A percentile compares a stretch with the other conserved stretches of the same genome.
Evolutionary conservation across 2,329 filamentous ascomycete genomes (phyloP).

Genomic region (Hirsutella rhossiliensis): DNA sequence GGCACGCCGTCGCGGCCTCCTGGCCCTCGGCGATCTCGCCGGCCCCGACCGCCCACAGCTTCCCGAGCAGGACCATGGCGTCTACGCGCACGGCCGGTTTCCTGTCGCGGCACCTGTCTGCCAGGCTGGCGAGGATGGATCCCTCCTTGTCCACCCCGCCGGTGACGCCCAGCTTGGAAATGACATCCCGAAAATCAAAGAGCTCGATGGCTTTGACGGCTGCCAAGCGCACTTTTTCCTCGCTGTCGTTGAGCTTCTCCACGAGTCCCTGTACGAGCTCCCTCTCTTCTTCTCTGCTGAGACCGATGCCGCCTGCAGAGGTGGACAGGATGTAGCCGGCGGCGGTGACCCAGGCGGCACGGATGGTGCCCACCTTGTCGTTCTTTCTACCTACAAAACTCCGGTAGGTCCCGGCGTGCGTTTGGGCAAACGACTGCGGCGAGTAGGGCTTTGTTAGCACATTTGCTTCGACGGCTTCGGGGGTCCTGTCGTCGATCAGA

Average conservation of each 20-base stretch:
- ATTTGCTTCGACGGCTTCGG: constrained; percentile 36
- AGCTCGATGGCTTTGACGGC: constrained; percentile 75
- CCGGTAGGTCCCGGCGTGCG: constrained; percentile 67
- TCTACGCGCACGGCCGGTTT: constrained; percentile 71
- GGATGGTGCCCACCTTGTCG: constrained; percentile 74
- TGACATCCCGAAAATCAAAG: constrained; percentile 69
- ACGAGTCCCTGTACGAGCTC: constrained; percentile 61
- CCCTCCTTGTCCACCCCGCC: constrained; percentile 65
- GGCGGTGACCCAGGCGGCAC: constrained; percentile 75
- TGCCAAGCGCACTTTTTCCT: constrained; percentile 82
- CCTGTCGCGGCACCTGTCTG: constrained; percentile 80
- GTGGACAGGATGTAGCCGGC: constrained; percentile 82
- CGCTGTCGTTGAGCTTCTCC: constrained; percentile 74
- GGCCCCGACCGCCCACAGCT: constrained; percentile 86
- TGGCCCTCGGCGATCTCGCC: constrained; percentile 78
- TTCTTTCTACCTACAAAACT: constrained; percentile 75
- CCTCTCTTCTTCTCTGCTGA: constrained; percentile 72
- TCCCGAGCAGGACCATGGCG: constrained; percentile 73
- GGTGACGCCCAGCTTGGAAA: constrained; percentile 66
- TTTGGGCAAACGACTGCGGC: constrained; percentile 78
- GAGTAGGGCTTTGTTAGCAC: constrained; percentile 74
- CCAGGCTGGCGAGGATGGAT: constrained; percentile 70
- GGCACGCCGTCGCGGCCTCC: constrained; percentile 59
- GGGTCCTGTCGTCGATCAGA: constrained; percentile 40
- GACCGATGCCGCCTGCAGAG: constrained; percentile 77